Conservation (phyloP, 768 basidiomycete species). For the Porpolomopsis calyptriformis region DNA sequence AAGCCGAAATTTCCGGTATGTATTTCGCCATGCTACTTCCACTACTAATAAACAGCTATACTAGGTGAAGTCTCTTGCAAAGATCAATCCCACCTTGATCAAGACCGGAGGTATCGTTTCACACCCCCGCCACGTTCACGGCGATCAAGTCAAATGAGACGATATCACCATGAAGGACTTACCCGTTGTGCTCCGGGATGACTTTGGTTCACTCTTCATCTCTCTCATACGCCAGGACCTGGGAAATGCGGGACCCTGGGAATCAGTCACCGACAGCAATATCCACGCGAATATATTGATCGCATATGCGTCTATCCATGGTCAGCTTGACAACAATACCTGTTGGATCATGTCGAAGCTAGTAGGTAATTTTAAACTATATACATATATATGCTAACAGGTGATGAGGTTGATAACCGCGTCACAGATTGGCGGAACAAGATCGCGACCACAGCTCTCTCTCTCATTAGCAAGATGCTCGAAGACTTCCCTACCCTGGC, state of each 20-base stretch:
- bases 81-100: not conserved
- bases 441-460: not conserved
- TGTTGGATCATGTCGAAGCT: not conserved
- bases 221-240: not conserved
- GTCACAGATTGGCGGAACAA: not conserved
- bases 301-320: not conserved
- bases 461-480: not conserved
- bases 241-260: not conserved
- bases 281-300: not conserved
- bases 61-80: not conserved
- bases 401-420: not conserved
- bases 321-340: not conserved
- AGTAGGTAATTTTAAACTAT: not conserved
- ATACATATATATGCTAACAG: not conserved
- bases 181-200: not conserved
- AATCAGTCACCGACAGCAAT: not conserved
- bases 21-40: no score
- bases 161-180: not conserved
- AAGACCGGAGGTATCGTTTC: not conserved
- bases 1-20: no score
- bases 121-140: not conserved
- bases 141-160: not conserved
- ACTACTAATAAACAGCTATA: no score
- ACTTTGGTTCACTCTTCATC: not conserved
- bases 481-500: not conserved